Evolutionary conservation across 163 green algal species (phyloP).

Genomic region (Chlamydomonas reinhardtii): DNA sequence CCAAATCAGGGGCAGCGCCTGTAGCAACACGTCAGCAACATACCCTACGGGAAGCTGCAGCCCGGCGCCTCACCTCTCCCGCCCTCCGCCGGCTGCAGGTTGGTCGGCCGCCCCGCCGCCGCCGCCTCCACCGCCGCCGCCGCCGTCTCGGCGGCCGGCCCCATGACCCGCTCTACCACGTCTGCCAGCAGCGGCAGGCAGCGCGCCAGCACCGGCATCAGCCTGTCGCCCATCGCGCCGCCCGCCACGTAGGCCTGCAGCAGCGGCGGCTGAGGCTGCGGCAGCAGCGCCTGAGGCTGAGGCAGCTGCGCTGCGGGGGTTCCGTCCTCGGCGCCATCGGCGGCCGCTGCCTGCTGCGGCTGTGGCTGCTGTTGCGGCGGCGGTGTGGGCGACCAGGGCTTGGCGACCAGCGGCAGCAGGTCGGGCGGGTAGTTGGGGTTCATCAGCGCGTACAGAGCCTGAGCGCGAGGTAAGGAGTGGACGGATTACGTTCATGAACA

Average conservation of each 20-base stretch:
- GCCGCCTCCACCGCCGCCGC: neutral
- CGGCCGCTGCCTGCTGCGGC: neutral
- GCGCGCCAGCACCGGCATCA: slow-evolving; percentile 33
- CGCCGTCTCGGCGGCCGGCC: neutral
- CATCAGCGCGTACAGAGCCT: slow-evolving; percentile 67
- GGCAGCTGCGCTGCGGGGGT: neutral
- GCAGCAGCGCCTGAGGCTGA: neutral
- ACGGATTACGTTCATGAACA: neutral
- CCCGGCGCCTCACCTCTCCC: neutral
- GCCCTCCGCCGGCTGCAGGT: slow-evolving; percentile 18
- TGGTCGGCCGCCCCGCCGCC: neutral
- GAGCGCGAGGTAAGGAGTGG: neutral
- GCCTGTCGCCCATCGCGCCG: neutral
- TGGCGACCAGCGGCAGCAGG: slow-evolving; percentile 30
- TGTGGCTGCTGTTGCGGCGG: neutral
- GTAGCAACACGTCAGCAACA: no score
- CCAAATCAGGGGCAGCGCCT: no score
- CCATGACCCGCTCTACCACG: slow-evolving; percentile 39
- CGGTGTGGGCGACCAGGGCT: slow-evolving; percentile 1
- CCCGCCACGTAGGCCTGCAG: slow-evolving; percentile 17
- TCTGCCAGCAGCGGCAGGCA: slow-evolving; percentile 55
- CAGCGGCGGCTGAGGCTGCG: neutral
- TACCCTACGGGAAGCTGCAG: no score
- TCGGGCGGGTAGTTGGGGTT: slow-evolving; percentile 56
- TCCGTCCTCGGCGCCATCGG: neutral